Evolutionary conservation across 495 filamentous ascomycete species (phyloP).

Genomic region (Glutinoglossum americanum): DNA sequence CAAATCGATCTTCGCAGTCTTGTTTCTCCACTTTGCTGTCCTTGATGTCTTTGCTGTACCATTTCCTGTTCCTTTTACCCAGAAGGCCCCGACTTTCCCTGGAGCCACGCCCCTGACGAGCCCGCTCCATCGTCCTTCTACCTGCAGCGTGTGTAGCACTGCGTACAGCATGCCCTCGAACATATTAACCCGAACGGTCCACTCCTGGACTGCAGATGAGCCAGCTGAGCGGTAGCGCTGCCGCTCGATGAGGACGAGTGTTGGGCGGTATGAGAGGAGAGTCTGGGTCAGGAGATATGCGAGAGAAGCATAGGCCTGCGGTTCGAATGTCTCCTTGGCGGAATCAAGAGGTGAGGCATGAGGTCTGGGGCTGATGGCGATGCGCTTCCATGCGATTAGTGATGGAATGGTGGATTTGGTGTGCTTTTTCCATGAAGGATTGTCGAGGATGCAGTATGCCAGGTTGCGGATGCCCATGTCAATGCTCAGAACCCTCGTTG

Average conservation of each 20-base stretch:
- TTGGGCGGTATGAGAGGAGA: constrained; percentile 32
- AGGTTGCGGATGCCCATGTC: constrained; percentile 79
- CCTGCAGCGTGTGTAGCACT: constrained; percentile 35
- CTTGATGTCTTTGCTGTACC: constrained; percentile 13
- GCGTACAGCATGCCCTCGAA: constrained; percentile 79
- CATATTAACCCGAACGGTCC: constrained; percentile 79
- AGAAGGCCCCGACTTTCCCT: constrained; percentile 3
- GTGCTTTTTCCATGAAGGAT: constrained; percentile 10
- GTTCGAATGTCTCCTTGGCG: constrained; percentile 28
- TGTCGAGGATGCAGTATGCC: constrained; percentile 43
- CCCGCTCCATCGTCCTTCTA: constrained; percentile 17
- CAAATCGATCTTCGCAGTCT: constrained; percentile 39
- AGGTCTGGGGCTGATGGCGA: constrained; percentile 11
- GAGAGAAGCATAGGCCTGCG: constrained; percentile 30
- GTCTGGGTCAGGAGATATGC: constrained; percentile 34
- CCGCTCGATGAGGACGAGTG: constrained; percentile 66
- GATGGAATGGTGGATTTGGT: constrained; percentile 8
- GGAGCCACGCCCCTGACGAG: constrained; percentile 6
- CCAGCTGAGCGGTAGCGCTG: constrained; percentile 65
- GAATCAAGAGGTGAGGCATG: constrained; percentile 17
- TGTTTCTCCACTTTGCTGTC: constrained; percentile 13
- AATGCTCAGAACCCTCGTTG: constrained; percentile 42
- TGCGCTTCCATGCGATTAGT: constrained; percentile 18
- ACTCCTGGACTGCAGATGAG: constrained; percentile 47
- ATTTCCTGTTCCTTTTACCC: constrained; percentile 1